Evolutionary conservation across 495 filamentous ascomycete species (phyloP).

Genomic region (Annulohypoxylon maeteangense): DNA sequence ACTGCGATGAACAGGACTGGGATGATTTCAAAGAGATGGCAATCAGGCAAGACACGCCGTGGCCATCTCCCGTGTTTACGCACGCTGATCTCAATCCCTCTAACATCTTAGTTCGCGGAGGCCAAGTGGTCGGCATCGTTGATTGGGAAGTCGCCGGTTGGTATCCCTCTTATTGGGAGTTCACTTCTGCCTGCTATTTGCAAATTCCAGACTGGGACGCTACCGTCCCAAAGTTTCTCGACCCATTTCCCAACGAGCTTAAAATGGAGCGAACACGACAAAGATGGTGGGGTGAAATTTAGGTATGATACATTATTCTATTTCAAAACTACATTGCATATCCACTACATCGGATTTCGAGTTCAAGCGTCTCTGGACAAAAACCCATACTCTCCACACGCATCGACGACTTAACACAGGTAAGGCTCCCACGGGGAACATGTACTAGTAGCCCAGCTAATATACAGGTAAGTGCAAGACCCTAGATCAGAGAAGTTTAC

Average conservation of each 20-base stretch:
- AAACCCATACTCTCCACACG: too few species aligned
- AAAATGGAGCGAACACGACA: constrained; percentile 60
- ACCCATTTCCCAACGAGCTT: constrained; percentile 57
- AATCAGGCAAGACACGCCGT: constrained; percentile 20
- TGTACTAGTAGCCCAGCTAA: too few species aligned
- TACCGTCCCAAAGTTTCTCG: constrained; percentile 59
- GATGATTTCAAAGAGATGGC: constrained; percentile 24
- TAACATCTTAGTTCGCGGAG: constrained; percentile 45
- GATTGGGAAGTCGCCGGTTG: constrained; percentile 66
- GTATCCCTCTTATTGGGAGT: constrained; percentile 65
- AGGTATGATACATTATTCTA: too few species aligned
- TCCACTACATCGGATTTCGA: too few species aligned
- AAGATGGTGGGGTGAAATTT: constrained; percentile 53
- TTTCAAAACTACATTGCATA: too few species aligned
- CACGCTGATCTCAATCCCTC: constrained; percentile 48
- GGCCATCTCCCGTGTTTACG: constrained; percentile 42
- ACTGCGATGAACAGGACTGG: constrained; percentile 1
- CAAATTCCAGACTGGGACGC: constrained; percentile 57
- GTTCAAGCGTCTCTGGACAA: too few species aligned
- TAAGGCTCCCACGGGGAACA: too few species aligned
- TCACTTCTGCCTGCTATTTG: constrained; percentile 58
- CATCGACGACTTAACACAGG: too few species aligned
- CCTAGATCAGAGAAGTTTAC: background rate
- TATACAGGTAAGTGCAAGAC: constrained; percentile 11
- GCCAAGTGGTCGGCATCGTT: constrained; percentile 57